A percentile compares a stretch with the other conserved stretches of the same genome.
These are phyloP conservation scores for Exophiala sideris DNA, from an alignment of 2,329 filamentous ascomycete species.

Conservation along the genomic window DNA sequence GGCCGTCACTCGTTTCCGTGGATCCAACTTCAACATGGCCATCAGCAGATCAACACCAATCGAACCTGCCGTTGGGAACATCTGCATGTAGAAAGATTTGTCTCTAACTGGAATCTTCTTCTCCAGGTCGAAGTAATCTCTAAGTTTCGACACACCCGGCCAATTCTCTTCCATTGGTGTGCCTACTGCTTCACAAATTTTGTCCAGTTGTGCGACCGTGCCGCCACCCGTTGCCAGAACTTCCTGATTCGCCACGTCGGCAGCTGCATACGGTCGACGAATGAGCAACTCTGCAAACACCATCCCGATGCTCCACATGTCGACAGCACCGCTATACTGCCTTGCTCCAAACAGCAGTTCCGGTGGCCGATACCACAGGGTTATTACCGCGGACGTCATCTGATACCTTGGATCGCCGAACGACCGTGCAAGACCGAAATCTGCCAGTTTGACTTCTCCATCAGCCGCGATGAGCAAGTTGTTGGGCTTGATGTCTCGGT, in stretches of 20 bases:
- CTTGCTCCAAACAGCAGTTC: slow-evolving; percentile 88
- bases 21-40: slow-evolving; percentile 79
- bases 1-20: slow-evolving; percentile 76
- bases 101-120: slow-evolving; percentile 58
- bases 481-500: slow-evolving; percentile 98
- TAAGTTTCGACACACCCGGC: slow-evolving; percentile 81
- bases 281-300: slow-evolving; percentile 90
- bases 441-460: slow-evolving; percentile 89
- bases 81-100: slow-evolving; percentile 67
- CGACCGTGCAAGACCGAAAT: slow-evolving; percentile 89
- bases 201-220: slow-evolving; percentile 70
- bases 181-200: slow-evolving; percentile 81
- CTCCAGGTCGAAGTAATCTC: slow-evolving; percentile 68
- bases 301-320: slow-evolving; percentile 89
- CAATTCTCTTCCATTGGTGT: slow-evolving; percentile 92
- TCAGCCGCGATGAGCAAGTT: slow-evolving; percentile 92
- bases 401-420: slow-evolving; percentile 83
- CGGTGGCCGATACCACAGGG: slow-evolving; percentile 91
- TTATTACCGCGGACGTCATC: slow-evolving; percentile 96
- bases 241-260: slow-evolving; percentile 63
- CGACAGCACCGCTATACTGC: slow-evolving; percentile 86
- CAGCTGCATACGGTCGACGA: slow-evolving; percentile 77
- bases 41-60: slow-evolving; percentile 86
- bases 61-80: slow-evolving; percentile 75
- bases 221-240: slow-evolving; percentile 20